Conservation (phyloP, 2,329 filamentous ascomycete species). For the Xylariaceae sp. region DNA sequence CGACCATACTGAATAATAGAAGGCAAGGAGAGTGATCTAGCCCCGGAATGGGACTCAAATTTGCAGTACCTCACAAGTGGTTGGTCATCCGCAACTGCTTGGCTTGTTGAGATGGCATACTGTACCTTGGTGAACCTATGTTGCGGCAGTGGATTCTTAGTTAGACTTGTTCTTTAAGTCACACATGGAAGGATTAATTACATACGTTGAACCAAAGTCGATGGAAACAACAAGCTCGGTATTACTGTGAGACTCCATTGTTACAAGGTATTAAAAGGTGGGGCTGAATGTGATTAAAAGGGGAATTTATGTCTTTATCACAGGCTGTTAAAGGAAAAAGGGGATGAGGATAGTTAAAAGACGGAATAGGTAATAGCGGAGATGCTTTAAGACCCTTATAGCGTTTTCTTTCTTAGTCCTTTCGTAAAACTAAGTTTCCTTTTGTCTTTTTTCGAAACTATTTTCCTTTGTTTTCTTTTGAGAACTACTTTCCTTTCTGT, state of each 20-base stretch:
- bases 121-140: slow-evolving; percentile 5
- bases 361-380: background rate
- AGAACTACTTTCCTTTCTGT: background rate
- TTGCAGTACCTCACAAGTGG: background rate
- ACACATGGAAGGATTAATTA: slow-evolving; percentile 2
- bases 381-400: background rate
- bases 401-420: background rate
- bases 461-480: background rate
- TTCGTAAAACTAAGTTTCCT: no score
- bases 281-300: background rate
- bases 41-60: background rate
- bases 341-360: background rate
- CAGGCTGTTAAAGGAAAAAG: background rate
- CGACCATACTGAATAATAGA: slow-evolving; percentile 5
- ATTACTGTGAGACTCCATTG: background rate
- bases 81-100: background rate
- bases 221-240: slow-evolving; percentile 6
- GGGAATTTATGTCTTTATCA: slow-evolving; percentile 5
- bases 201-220: slow-evolving; percentile 10
- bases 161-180: background rate
- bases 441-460: background rate
- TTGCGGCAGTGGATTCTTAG: slow-evolving; percentile 1
- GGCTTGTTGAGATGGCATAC: background rate
- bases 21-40: background rate
- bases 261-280: background rate